phyloP scores from a whole-genome alignment of 1,284 basidiomycete species.

The Cerrena zonata region DNA sequence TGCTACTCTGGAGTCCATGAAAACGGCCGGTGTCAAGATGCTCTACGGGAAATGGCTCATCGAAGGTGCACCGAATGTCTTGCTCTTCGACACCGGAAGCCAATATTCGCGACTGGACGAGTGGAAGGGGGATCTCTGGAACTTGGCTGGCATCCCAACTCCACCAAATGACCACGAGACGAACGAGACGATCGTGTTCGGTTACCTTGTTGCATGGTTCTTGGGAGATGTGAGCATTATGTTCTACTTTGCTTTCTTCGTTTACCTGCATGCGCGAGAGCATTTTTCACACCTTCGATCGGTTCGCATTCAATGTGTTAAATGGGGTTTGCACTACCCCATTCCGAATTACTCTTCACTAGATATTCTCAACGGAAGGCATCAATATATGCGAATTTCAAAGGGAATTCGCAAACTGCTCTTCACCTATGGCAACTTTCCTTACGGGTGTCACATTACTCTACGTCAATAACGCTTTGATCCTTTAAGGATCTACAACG shows the following conservation, averaged over 20 bases:
- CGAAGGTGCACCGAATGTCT: slow-evolving; percentile 88
- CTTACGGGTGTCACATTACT: no score
- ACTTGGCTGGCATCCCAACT: slow-evolving; percentile 92
- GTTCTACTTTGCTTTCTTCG: background rate
- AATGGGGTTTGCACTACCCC: no score
- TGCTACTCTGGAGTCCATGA: slow-evolving; percentile 72
- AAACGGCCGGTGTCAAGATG: slow-evolving; percentile 83
- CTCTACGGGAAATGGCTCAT: slow-evolving; percentile 97
- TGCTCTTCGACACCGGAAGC: slow-evolving; percentile 92
- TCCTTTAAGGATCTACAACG: no score
- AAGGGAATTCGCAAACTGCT: no score
- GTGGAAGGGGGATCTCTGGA: slow-evolving; percentile 98
- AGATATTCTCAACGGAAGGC: no score
- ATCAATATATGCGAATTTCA: no score
- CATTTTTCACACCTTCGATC: slow-evolving; percentile 1
- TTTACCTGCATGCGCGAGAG: background rate
- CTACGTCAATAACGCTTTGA: no score
- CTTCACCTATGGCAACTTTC: no score
- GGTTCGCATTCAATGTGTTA: no score
- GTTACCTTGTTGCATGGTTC: slow-evolving; percentile 99
- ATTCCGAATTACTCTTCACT: no score
- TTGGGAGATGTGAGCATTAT: slow-evolving; percentile 79
- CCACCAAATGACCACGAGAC: slow-evolving; percentile 95
- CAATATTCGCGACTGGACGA: slow-evolving; percentile 88
- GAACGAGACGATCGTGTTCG: slow-evolving; percentile 97